Conservation (phyloP, 1,139 yeast genomes). For the Geotrichum aggregatum region DNA sequence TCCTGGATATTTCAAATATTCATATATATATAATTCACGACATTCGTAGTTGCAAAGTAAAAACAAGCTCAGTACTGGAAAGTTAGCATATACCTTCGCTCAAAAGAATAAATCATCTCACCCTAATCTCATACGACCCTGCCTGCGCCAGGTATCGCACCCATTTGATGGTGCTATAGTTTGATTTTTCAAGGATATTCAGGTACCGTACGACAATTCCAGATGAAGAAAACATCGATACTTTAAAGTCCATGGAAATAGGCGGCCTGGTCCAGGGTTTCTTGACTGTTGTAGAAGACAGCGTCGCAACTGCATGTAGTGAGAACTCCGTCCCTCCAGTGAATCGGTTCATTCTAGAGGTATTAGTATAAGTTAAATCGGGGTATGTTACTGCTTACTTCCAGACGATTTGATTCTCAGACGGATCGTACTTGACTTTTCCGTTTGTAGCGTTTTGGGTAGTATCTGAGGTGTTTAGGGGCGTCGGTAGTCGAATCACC, state of each 20-base stretch:
- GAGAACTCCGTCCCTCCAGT: constrained; percentile 63
- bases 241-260: constrained; percentile 61
- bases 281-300: constrained; percentile 35
- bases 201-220: constrained; percentile 73
- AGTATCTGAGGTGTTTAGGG: constrained; percentile 55
- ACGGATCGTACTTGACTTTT: constrained; percentile 62
- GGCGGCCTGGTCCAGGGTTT: constrained; percentile 71
- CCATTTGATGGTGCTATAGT: constrained; percentile 79
- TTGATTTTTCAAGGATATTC: constrained; percentile 60
- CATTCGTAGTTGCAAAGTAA: not conserved
- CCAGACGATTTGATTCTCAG: constrained; percentile 67
- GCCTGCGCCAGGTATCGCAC: constrained; percentile 71
- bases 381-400: constrained; percentile 31
- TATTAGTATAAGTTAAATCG: not conserved
- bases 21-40: too few species aligned
- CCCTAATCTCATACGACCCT: constrained; percentile 74
- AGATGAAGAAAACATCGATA: constrained; percentile 75
- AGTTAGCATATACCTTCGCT: not conserved
- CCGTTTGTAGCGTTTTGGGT: constrained; percentile 50
- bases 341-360: constrained; percentile 49
- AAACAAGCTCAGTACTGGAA: not conserved
- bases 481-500: constrained; percentile 62
- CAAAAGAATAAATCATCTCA: constrained; percentile 3
- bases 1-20: too few species aligned
- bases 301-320: constrained; percentile 51